Percentiles rank a stretch among this genome's conserved stretches.
phyloP scores from a whole-genome alignment of 1,284 basidiomycete species.

The Moesziomyces sp. region DNA sequence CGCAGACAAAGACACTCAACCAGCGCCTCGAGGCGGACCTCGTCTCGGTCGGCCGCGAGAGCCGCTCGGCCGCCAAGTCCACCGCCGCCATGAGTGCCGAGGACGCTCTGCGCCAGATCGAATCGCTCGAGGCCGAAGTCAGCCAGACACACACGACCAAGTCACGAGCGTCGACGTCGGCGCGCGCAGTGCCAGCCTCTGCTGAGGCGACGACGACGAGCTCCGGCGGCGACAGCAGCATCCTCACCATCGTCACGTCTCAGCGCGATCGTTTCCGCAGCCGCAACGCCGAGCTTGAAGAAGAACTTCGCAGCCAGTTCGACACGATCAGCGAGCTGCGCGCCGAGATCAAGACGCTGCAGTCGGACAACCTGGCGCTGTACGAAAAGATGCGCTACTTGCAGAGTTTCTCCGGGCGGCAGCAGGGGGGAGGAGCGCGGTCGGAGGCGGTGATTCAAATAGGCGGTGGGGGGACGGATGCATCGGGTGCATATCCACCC shows the following conservation, averaged over 20 bases:
- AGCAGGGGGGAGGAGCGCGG: constrained; percentile 43
- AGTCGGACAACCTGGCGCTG: constrained; percentile 60
- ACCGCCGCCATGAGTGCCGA: constrained; percentile 27
- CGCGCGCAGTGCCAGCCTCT: constrained; percentile 6
- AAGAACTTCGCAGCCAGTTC: constrained; percentile 93
- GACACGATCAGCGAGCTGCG: constrained; percentile 83
- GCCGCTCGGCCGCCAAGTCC: constrained; percentile 7
- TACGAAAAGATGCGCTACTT: constrained; percentile 66
- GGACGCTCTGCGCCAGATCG: constrained; percentile 38
- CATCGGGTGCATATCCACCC: constrained; percentile 31
- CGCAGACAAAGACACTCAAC: constrained; percentile 81
- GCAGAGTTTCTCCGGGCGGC: constrained; percentile 39
- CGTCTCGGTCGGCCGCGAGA: constrained; percentile 67
- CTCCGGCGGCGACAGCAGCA: constrained; percentile 24
- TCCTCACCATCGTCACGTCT: constrained; percentile 82
- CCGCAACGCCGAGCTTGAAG: constrained; percentile 94
- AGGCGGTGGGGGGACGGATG: constrained; percentile 15
- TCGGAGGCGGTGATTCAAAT: constrained; percentile 29
- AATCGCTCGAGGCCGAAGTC: constrained; percentile 32
- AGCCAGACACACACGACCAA: background rate
- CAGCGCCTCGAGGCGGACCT: constrained; percentile 92
- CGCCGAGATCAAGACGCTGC: constrained; percentile 57
- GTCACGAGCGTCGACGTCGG: background rate
- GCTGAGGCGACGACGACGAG: background rate
- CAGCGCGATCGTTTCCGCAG: constrained; percentile 95